Evolutionary conservation across 2,329 filamentous ascomycete genomes (phyloP).

Genomic region (Myriosclerotinia duriaeana): DNA sequence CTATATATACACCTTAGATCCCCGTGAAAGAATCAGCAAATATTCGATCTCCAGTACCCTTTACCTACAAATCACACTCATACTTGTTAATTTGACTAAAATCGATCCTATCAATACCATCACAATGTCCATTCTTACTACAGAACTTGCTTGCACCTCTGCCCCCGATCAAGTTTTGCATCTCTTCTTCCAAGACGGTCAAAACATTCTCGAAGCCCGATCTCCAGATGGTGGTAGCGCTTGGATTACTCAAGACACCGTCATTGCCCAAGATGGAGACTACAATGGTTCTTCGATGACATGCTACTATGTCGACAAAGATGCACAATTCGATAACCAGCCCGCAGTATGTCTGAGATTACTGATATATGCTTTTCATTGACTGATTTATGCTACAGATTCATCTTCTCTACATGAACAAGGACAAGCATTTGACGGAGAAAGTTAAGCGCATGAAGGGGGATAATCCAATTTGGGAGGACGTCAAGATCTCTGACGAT

Average conservation of each 20-base stretch:
- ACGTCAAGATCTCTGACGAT: background rate
- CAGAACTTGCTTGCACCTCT: constrained; percentile 11
- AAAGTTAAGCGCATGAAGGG: constrained; percentile 18
- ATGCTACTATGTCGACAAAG: constrained; percentile 19
- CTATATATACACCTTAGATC: constrained; percentile 15
- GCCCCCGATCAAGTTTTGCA: constrained; percentile 14
- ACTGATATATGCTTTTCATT: background rate
- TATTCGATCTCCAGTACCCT: background rate
- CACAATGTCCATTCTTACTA: constrained; percentile 19
- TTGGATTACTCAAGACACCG: constrained; percentile 17
- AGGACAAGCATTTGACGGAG: background rate
- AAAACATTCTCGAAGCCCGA: constrained; percentile 15
- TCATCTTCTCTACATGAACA: constrained; percentile 20
- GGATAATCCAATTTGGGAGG: constrained; percentile 18
- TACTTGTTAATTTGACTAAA: background rate
- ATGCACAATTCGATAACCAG: constrained; percentile 14
- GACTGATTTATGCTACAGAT: constrained; percentile 11
- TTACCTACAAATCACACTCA: background rate
- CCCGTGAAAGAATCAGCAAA: background rate
- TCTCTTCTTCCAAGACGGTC: constrained; percentile 15
- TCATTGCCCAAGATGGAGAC: constrained; percentile 18
- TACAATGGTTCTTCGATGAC: constrained; percentile 13
- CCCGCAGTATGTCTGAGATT: background rate
- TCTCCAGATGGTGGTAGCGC: constrained; percentile 14
- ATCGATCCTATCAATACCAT: background rate